These are phyloP conservation scores for Russula brevipes DNA, from an alignment of 768 basidiomycete species.

Conservation along the genomic window DNA sequence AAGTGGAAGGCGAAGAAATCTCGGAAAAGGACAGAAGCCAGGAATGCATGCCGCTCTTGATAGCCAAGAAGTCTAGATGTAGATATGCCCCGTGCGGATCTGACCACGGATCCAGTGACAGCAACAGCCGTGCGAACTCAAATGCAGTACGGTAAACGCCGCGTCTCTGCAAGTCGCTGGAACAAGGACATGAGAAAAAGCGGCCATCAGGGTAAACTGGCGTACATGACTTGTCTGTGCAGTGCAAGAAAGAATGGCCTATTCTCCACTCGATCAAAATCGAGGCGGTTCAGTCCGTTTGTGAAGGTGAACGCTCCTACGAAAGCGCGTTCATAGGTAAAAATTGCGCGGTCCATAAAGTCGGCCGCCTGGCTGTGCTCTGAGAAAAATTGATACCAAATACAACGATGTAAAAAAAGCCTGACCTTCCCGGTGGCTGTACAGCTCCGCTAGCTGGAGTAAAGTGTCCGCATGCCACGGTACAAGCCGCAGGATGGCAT, in stretches of 20 bases:
- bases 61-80: slow-evolving; percentile 78
- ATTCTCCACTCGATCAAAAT: slow-evolving; percentile 89
- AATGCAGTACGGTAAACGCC: slow-evolving; percentile 88
- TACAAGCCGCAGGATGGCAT: slow-evolving; percentile 63
- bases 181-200: background rate
- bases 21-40: slow-evolving; percentile 76
- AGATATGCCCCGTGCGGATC: slow-evolving; percentile 85
- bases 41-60: slow-evolving; percentile 71
- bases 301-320: slow-evolving; percentile 84
- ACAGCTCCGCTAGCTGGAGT: slow-evolving; percentile 79
- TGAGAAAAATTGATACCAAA: slow-evolving; percentile 30
- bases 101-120: slow-evolving; percentile 76
- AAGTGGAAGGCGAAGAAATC: slow-evolving; percentile 34
- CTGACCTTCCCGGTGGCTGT: slow-evolving; percentile 80
- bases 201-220: background rate
- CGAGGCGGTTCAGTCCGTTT: slow-evolving; percentile 73
- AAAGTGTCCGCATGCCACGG: slow-evolving; percentile 95
- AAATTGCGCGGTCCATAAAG: slow-evolving; percentile 87
- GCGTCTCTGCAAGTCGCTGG: slow-evolving; percentile 78
- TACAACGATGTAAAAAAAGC: background rate
- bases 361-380: slow-evolving; percentile 83
- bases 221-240: slow-evolving; percentile 77
- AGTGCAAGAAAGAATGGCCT: slow-evolving; percentile 87
- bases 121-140: slow-evolving; percentile 83
- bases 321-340: slow-evolving; percentile 88